Evolutionary conservation across 345 rosid genomes (phyloP).

Genomic region (Punica granatum): DNA sequence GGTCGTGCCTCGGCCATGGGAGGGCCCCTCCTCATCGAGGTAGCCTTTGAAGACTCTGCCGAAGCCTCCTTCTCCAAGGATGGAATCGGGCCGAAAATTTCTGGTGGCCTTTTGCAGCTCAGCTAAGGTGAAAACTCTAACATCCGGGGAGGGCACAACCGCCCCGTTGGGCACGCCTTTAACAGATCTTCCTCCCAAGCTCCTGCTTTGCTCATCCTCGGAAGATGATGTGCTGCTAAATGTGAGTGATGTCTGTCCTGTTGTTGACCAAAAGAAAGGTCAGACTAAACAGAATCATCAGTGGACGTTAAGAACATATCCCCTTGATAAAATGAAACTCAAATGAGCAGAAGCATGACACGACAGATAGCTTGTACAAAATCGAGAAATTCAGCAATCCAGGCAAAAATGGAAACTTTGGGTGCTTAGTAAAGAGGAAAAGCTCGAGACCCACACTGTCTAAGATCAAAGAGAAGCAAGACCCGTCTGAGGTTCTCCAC

Average conservation of each 20-base stretch:
- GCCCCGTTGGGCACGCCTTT: slow-evolving; percentile 6
- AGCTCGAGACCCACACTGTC: not conserved
- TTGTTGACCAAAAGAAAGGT: not conserved
- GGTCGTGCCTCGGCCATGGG: not conserved
- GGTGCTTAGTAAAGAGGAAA: not conserved
- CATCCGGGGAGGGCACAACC: not conserved
- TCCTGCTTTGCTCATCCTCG: slow-evolving; percentile 12
- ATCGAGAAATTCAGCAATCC: not conserved
- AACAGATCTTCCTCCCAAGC: slow-evolving; percentile 5
- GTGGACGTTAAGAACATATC: not conserved
- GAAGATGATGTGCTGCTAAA: slow-evolving; percentile 17
- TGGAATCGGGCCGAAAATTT: slow-evolving; percentile 3
- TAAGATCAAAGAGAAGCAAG: not conserved
- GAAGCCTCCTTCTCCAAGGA: slow-evolving; percentile 12
- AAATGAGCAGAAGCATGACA: not conserved
- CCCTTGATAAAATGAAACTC: not conserved
- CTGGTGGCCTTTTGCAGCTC: slow-evolving; percentile 10
- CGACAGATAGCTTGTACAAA: not conserved
- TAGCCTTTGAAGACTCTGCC: slow-evolving; percentile 14
- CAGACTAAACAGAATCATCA: not conserved
- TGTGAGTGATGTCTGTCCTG: slow-evolving; percentile 15
- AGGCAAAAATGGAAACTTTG: slow-evolving; percentile 2
- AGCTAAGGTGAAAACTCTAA: slow-evolving; percentile 7
- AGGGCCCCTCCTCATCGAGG: slow-evolving; percentile 13
- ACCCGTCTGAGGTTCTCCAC: not conserved